Base-by-base conservation (phyloP, 306 rosid genomes). In the Senna tora region DNA sequence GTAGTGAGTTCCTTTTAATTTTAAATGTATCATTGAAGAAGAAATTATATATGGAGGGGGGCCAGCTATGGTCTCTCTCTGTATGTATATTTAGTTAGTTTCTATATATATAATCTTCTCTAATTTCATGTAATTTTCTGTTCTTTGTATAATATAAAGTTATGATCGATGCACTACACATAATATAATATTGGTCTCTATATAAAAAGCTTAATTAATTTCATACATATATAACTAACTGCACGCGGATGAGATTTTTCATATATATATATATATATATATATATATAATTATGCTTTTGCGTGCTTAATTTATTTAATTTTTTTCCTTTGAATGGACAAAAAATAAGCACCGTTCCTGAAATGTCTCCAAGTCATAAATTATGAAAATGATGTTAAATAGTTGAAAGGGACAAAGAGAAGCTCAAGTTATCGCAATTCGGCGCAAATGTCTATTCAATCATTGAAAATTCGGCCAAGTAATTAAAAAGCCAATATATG, bases 41-140 rank as follows among this genome's bases (percentile, higher is more conserved):
- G 17, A 36, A 7, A 5, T 0, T 36, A 36, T 62, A 17, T 45
- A 8, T 38, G 13, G 32, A 17, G 46, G 65, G 54, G 71, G 9
- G n/a, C n/a, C 53, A 6, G 45, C 65, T 21, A 21, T 41, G 34
- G 11, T 7, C 9, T 68, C 34, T 34, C 53, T 58, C 65, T 9
- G 1, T 41, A 8, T 41, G 7, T 36, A 5, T 25, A 36, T 36
- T 36, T 36, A 36, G 39, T 36, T 36, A 4, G 39, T 4, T 25
- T 41, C 8, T 3, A 25, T 4, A n/a, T 42, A 9, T 33, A 6
- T 65, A 4, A 4, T 42, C 28, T 33, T 52, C 25, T n/a, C 55
- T 34, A 45, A 33, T 77, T 42, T 34, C 52, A 25, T 64, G 73
- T 64, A 47, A 55, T 22, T 22, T 15, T 45, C 9, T 70, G 59